Percentiles rank a stretch among this genome's conserved stretches.
phyloP scores from a whole-genome alignment of 2,329 filamentous ascomycete species.

The Tolypocladium endophyticum region DNA sequence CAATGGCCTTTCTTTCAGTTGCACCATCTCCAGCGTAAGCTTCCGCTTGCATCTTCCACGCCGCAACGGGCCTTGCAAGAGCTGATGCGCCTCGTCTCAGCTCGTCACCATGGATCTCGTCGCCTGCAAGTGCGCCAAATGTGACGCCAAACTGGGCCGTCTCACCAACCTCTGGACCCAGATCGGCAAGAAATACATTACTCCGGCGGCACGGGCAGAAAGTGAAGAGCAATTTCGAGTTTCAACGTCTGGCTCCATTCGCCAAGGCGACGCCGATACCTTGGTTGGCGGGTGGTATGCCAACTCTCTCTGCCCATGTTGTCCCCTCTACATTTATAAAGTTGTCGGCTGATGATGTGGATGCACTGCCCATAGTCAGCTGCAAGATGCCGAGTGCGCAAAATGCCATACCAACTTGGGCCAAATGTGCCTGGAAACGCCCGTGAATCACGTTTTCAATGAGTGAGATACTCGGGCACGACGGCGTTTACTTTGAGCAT shows the following conservation, averaged over 20 bases:
- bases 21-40: not conserved
- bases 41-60: not conserved
- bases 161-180: conserved; percentile 28
- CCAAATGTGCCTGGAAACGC: conserved; percentile 20
- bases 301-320: conserved; percentile 3
- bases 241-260: conserved; percentile 11
- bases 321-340: not conserved
- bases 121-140: conserved; percentile 23
- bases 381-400: conserved; percentile 25
- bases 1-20: not conserved
- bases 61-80: not conserved
- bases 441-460: conserved; percentile 24
- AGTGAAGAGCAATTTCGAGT: conserved; percentile 9
- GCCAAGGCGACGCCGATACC: conserved; percentile 21
- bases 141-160: conserved; percentile 16
- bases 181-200: conserved; percentile 28
- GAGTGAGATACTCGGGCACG: conserved; percentile 16
- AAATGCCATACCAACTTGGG: conserved; percentile 21
- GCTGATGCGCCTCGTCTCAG: not conserved
- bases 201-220: conserved; percentile 18
- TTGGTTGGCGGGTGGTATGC: conserved; percentile 24
- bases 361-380: conserved; percentile 13
- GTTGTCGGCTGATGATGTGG: not conserved
- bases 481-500: not conserved
- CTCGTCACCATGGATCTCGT: conserved; percentile 23